Conservation (phyloP, 1,284 basidiomycete species). For the Ustilago vetiveriae region DNA sequence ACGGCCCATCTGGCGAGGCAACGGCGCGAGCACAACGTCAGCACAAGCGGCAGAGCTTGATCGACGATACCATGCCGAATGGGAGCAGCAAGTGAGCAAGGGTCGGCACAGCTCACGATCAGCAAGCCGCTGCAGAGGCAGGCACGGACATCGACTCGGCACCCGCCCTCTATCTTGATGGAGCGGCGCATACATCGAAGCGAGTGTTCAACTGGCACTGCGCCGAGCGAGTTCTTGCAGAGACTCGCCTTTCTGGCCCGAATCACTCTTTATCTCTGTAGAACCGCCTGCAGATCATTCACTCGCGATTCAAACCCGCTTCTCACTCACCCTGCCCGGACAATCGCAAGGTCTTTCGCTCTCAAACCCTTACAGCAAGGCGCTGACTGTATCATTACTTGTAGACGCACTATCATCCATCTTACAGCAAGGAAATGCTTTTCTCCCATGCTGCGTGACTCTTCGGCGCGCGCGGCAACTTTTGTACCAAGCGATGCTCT, state of each 20-base stretch:
- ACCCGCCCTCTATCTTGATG: background rate
- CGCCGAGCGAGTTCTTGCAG: too few species aligned
- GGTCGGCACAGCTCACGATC: background rate
- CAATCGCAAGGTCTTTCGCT: too few species aligned
- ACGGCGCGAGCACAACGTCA: conserved; percentile 25
- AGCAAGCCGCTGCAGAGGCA: background rate
- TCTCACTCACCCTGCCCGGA: too few species aligned
- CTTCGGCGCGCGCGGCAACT: background rate
- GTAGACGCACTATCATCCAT: conserved; percentile 6
- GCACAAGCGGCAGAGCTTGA: conserved; percentile 41
- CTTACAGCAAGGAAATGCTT: conserved; percentile 1
- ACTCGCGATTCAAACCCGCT: too few species aligned
- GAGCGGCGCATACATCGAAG: conserved; percentile 1
- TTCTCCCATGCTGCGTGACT: background rate
- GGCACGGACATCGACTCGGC: background rate
- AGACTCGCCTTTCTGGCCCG: too few species aligned
- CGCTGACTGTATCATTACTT: conserved; percentile 39
- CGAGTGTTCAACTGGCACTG: too few species aligned
- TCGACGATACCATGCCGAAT: conserved; percentile 31
- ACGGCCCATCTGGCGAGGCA: conserved; percentile 14
- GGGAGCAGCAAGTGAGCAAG: conserved; percentile 14
- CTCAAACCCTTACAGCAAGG: background rate
- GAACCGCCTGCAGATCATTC: too few species aligned
- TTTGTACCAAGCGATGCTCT: conserved; percentile 11
- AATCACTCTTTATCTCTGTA: too few species aligned